phyloP scores from a whole-genome alignment of 352 stramenopile genomes.

The Globisporangium rhizosaccharum region DNA sequence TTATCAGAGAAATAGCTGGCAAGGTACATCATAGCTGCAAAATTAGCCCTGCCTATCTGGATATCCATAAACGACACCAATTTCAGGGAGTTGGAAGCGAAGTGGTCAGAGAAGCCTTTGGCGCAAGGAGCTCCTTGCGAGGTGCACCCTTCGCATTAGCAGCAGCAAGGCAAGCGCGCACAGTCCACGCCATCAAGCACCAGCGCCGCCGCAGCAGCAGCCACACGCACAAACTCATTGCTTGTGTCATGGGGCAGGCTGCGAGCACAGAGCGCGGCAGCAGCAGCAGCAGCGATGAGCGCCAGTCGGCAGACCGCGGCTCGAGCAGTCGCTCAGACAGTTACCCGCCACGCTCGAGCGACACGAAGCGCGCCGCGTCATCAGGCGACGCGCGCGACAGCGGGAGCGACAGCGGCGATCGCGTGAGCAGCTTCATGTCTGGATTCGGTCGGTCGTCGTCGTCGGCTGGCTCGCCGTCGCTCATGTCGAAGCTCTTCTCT shows the following conservation, averaged over 20 bases:
- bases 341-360: slow-evolving; percentile 5
- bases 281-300: background rate
- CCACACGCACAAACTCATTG: background rate
- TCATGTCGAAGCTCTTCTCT: slow-evolving; percentile 19
- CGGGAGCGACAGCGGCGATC: background rate
- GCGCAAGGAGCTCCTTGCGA: too few species aligned
- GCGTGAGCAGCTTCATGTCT: slow-evolving; percentile 7
- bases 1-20: too few species aligned
- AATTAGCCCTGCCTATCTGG: too few species aligned
- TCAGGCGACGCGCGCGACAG: background rate
- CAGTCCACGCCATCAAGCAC: too few species aligned
- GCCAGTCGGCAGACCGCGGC: slow-evolving; percentile 6
- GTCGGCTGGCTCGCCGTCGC: slow-evolving; percentile 2
- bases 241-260: slow-evolving; percentile 26
- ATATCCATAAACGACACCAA: too few species aligned
- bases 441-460: slow-evolving; percentile 12
- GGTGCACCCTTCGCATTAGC: too few species aligned
- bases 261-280: slow-evolving; percentile 22
- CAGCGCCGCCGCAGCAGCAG: too few species aligned
- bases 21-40: too few species aligned
- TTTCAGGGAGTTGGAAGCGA: too few species aligned
- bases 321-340: slow-evolving; percentile 6
- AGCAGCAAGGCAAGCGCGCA: too few species aligned
- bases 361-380: background rate
- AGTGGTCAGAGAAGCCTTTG: too few species aligned